These are phyloP conservation scores for Castanea crenata DNA, from an alignment of 306 rosid genomes.

Conservation along the genomic window DNA sequence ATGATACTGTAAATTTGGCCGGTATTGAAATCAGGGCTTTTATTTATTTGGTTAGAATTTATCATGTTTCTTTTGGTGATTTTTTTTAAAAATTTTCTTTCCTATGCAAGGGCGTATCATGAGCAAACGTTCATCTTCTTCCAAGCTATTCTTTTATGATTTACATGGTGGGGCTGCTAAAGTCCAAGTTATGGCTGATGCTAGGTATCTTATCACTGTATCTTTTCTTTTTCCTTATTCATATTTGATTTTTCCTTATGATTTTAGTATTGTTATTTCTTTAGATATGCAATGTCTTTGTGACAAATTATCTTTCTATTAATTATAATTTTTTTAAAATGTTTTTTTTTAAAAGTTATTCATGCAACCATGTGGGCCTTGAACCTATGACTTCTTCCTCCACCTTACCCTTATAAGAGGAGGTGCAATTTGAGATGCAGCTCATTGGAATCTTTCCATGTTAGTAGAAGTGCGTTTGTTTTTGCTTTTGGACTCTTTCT, in stretches of 20 bases:
- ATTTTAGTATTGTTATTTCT: neutral
- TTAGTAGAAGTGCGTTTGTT: neutral
- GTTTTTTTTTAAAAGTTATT: no score
- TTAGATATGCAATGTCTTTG: neutral
- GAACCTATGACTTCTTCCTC: no score
- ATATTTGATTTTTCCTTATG: neutral
- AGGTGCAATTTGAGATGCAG: no score
- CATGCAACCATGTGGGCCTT: no score
- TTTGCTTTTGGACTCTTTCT: neutral
- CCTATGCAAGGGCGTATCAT: constrained; percentile 42
- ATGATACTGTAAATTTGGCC: constrained; percentile 56
- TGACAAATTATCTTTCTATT: neutral
- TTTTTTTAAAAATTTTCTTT: neutral
- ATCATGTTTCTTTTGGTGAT: neutral
- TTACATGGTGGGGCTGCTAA: constrained; percentile 59
- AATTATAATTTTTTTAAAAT: no score
- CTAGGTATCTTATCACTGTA: constrained; percentile 44
- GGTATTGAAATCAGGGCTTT: constrained; percentile 36
- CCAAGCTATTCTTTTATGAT: constrained; percentile 76
- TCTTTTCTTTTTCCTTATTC: neutral
- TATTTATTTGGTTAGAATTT: neutral
- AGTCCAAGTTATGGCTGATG: constrained; percentile 89
- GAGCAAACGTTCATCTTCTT: constrained; percentile 71
- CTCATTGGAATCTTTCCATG: no score
- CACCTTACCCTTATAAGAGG: no score